Base-by-base conservation (phyloP, 257 asterid genomes). In the Datura wrightii region DNA sequence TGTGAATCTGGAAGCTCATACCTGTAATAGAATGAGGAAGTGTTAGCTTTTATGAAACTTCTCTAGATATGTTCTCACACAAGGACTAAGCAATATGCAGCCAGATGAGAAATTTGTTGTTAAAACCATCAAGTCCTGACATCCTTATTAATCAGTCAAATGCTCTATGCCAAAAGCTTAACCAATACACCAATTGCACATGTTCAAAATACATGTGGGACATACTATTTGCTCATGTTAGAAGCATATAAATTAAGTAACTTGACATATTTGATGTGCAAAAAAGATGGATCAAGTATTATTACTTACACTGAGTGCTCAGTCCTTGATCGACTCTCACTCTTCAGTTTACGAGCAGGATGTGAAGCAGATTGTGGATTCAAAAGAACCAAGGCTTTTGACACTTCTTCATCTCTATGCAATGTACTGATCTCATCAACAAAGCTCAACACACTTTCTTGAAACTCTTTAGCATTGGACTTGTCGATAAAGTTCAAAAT, bases 1-100 rank as follows among this genome's bases (percentile, higher is more conserved):
- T 91, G 94, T 11, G 85, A 42, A 88, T 94, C 96, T 53, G 95
- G 95, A 66, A 95, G 90, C 87, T 85, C 92, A 15, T 89, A 92
- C 85, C 98, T 95, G 88, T 88, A 86, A 60, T 6, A 58, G 80
- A 79, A 83, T 3, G 66, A 55, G 10, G 46, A 44, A 48, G 5
- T 48, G 53, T 66, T 16, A 46, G 62, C 36, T 2, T 37, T 69
- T 48, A 71, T 52, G 65, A 4, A 60, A 60, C 69, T 60, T 59
- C 6, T 58, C 34, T 58, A 58, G 63, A 58, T 58, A 58, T 18
- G 16, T 16, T 58, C 31, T 58, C 63, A 58, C 31, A 58, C 16
- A 58, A 58, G 63, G 63, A 58, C 34, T 58, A 1, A 60, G 69
- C 8, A 60, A 24, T 60, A 60, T 60, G 69, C 69, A 19, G 39